Conservation (phyloP, 2,329 filamentous ascomycete species). For the Ophioceras dolichostomum region DNA sequence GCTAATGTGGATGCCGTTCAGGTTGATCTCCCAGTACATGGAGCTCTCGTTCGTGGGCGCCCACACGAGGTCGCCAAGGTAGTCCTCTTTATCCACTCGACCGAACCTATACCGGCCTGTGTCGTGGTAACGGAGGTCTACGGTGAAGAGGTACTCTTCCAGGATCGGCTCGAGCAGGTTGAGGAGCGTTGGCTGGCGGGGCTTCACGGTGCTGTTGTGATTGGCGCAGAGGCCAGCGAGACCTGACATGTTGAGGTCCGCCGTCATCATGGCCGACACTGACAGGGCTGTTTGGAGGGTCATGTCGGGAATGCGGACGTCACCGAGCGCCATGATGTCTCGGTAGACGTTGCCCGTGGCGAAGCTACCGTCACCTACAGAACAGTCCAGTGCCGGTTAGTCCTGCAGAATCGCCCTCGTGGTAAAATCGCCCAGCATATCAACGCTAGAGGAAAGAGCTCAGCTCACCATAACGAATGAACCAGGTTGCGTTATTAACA, state of each 20-base stretch:
- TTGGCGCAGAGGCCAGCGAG: constrained; percentile 39
- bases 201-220: constrained; percentile 28
- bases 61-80: constrained; percentile 30
- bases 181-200: constrained; percentile 29
- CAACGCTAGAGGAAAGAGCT: constrained; percentile 10
- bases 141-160: constrained; percentile 30
- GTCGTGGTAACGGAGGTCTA: constrained; percentile 33
- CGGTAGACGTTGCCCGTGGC: constrained; percentile 35
- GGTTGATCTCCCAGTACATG: constrained; percentile 26
- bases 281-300: constrained; percentile 35
- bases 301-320: constrained; percentile 27
- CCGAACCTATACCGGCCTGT: constrained; percentile 40
- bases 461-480: constrained; percentile 27
- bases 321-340: constrained; percentile 35
- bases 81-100: constrained; percentile 26
- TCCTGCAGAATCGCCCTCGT: constrained; percentile 5
- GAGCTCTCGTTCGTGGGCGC: constrained; percentile 36
- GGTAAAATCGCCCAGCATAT: no score
- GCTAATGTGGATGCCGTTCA: constrained; percentile 21
- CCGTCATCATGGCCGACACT: constrained; percentile 23
- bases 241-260: constrained; percentile 33
- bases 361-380: constrained; percentile 24
- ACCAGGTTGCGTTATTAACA: constrained; percentile 33
- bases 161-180: constrained; percentile 28
- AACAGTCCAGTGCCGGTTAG: constrained; percentile 10